Base-by-base conservation (phyloP, 345 rosid genomes). In the Diplotaxis tenuifolia region DNA sequence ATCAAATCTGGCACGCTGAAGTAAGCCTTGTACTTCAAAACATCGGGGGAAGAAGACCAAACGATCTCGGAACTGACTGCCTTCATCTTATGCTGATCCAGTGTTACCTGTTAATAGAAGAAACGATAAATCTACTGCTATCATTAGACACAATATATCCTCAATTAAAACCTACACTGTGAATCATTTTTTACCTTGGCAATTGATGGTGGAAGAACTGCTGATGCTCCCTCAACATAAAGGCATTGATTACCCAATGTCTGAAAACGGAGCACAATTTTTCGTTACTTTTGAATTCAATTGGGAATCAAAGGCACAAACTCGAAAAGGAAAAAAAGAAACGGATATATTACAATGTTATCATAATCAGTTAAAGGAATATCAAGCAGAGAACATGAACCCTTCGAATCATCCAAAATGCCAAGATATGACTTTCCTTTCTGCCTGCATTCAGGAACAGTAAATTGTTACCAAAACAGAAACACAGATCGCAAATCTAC, bases 11-110 rank as follows among this genome's bases (percentile, higher is more conserved):
- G 97, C 76, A 77, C 71, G 76, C 97, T 92, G 78, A 88, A 92
- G 85, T 79, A 89, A 56, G 83, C 62, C 67, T 85, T 32, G 69
- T 88, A 89, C 77, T 82, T 85, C 58, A 84, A 63, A 76, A 85
- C 81, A 82, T 89, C 97, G 0, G 91, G 87, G 27, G 96, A 91
- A 19, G 99, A 86, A 14, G 95, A 86, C 96, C 99, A 95, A 65
- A 92, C 83, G 71, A 95, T 84, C 77, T 77, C 70, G 75, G 91
- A 88, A 72, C 83, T 88, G 54, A 72, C 67, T 65, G 80, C 88
- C 72, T 74, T 79, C 61, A 34, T 74, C 73, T 79, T 78, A 58
- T 66, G 63, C 10, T 75, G 84, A 74, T 95, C 96, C 69, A 95
- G 82, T 69, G 83, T 83, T 82, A 89, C 87, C 98, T 94, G 85